Percentiles rank a stretch among this genome's conserved stretches.
These are phyloP conservation scores for Ceratobasidium sp. DNA, from an alignment of 1,284 basidiomycete species.

Conservation along the genomic window DNA sequence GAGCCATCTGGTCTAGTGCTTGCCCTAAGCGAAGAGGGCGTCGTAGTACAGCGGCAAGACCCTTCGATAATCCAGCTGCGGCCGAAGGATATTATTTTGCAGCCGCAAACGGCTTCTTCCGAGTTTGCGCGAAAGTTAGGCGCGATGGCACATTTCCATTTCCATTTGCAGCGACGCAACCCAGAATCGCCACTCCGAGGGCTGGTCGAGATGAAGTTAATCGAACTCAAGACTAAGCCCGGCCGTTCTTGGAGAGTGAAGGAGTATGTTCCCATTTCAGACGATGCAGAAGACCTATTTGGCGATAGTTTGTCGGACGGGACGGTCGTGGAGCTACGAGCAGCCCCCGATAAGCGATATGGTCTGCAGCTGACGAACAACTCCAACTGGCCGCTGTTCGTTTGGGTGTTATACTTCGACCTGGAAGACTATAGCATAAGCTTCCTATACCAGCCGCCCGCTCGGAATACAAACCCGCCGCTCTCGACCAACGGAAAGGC, in stretches of 20 bases:
- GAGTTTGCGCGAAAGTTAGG: neutral
- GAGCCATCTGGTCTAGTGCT: conserved; percentile 21
- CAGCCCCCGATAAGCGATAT: conserved; percentile 3
- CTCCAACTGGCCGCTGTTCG: conserved; percentile 14
- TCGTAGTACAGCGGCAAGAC: neutral
- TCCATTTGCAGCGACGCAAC: conserved; percentile 27
- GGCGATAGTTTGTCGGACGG: conserved; percentile 14
- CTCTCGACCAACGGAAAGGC: neutral
- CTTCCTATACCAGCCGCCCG: conserved; percentile 9
- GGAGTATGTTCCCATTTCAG: neutral
- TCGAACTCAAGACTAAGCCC: conserved; percentile 2
- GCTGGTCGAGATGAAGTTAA: conserved; percentile 13
- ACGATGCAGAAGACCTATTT: neutral
- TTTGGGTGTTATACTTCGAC: conserved; percentile 33
- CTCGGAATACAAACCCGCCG: neutral
- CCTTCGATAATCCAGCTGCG: neutral
- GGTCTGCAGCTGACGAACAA: conserved; percentile 24
- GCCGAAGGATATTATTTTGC: neutral
- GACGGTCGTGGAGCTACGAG: neutral
- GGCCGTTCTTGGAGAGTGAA: neutral
- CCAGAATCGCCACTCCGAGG: conserved; percentile 12
- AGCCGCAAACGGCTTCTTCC: neutral
- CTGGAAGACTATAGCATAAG: conserved; percentile 37
- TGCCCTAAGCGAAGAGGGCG: neutral
- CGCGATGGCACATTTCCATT: conserved; percentile 38